Base-by-base conservation (phyloP, 805 yeast genomes). In the Gaillardinia entomophila region DNA sequence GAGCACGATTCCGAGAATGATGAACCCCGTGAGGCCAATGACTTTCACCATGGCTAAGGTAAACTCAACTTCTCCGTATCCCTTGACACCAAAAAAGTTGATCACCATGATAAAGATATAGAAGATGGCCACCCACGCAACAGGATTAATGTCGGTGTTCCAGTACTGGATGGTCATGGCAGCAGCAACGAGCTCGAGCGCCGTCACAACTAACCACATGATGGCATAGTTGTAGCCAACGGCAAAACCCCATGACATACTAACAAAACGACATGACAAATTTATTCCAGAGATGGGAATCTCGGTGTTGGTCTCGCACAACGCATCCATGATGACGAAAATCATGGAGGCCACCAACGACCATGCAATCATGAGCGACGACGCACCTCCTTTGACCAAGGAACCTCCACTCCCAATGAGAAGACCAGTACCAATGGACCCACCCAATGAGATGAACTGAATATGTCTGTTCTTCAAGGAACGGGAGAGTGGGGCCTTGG, bases 241-340 rank as follows among this genome's bases (percentile, higher is more conserved):
- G 4, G 68, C 62, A 45, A 61, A 61, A 1, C 66, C 66, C 65
- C 65, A 61, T 6, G 62, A 55, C 6, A 62, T 44, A 36, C 58
- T 64, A 12, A 61, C 55, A 36, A 61, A 61, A 4, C 31, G 25
- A 14, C 24, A 11, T 7, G 31, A 13, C 7, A 12, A 25, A 11
- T 13, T 25, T 4, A 12, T 10, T 6, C 27, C 27, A 25, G 27
- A 25, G 16, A 25, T 13, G 8, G 22, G 22, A 19, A 19, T 6
- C 22, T 19, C 22, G 6, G 22, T 19, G 10, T 19, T 19, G 22
- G 22, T 19, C 22, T 45, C 49, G 13, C 49, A 47, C 37, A 45
- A 38, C 10, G 46, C 44, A 16, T 45, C 48, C 17, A 43, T 40
- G 12, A 46, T 41, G 20, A 34, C 32, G 43, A 30, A 45, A 16